Base-by-base conservation (phyloP, 352 stramenopile genomes). In the Thalassiosira ordinaria region DNA sequence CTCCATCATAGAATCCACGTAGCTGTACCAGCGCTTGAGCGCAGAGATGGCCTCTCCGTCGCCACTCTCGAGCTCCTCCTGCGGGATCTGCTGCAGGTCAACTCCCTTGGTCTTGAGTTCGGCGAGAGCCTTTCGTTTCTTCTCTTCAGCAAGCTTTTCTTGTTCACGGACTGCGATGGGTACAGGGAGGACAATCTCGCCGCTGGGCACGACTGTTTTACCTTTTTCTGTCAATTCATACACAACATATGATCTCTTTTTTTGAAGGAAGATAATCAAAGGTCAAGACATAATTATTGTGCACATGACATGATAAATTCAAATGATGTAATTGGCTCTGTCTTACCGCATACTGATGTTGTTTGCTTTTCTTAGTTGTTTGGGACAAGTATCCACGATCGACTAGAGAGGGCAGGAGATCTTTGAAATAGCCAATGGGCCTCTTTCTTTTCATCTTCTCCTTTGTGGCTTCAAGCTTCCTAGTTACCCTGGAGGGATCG, bases 21-120 rank as follows among this genome's bases (percentile, higher is more conserved):
- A 86, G 29, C 53, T 80, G 63, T 85, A 78, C 90, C 88, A 94
- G 41, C 70, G 82, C 27, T 79, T 76, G 67, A 88, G 84, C 9
- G 87, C 82, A 44, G 78, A 63, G 65, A 93, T 88, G 29, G 84
- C 82, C 67, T 89, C 78, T 29, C 88, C 89, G 69, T 91, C 86
- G 20, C 88, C 89, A n/a, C 53, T 35, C 65, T 92, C 78, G 11
- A 90, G 27, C 80, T 94, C 88, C 44, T 86, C 57, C 33, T 82
- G 22, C 51, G 89, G 89, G 18, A 94, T 79, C 26, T 86, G 70
- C 20, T 87, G 64, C n/a, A 87, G 53, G 39, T 87, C 74, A 9
- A 90, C 75, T 49, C 86, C 88, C 39, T 46, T 75, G 18, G 65
- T 56, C 71, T 88, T 53, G 7, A 92, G 71, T 47, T 88, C 60